Base-by-base conservation (phyloP, 2,329 filamentous ascomycete genomes). In the Paecilomyces niveus region DNA sequence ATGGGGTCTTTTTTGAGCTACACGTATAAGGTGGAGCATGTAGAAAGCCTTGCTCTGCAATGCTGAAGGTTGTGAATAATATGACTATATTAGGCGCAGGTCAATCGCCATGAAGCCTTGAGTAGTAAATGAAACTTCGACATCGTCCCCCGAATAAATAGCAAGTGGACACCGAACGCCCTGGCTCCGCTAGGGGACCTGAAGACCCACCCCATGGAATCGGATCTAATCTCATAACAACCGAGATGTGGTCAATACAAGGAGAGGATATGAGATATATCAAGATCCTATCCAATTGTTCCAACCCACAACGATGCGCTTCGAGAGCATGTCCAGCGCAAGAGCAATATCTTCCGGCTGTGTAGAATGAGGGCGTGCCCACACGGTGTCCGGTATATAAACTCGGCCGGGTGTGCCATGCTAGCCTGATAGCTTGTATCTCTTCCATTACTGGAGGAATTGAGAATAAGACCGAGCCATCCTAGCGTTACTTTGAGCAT, bases 401-500 rank as follows among this genome's bases (percentile, higher is more conserved):
- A 39, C n/a, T 10, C n/a, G 35, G 35, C 35, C 35, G 13, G 35
- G 15, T n/a, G 15, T 13, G 15, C n/a, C 8, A 45, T 18, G 7
- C 39, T 2, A 45, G 39, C 39, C 8, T 45, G 1, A 45, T 15
- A 15, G 18, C 15, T 18, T 18, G 39, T 18, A 45, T 45, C 39
- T 29, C 39, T 9, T 8, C 15, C 39, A 45, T 45, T n/a, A 13
- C 7, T 21, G 39, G 2, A 18, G 39, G n/a, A n/a, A 45, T 7
- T 18, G 5, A 18, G 39, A 45, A 45, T 7, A 5, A 29, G 7
- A 29, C 26, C n/a, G 39, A 45, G 39, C 39, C 49, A 31, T 45
- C 57, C 54, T 35, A 56, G 54, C 50, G 55, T 52, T 39, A 62
- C 59, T 53, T 59, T 61, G 26, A 63, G 63, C 63, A 65, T 65